Percentiles rank a stretch among this genome's conserved stretches.
Evolutionary conservation across 1,139 yeast species (phyloP).

Genomic region (Geotrichum klebahnii): DNA sequence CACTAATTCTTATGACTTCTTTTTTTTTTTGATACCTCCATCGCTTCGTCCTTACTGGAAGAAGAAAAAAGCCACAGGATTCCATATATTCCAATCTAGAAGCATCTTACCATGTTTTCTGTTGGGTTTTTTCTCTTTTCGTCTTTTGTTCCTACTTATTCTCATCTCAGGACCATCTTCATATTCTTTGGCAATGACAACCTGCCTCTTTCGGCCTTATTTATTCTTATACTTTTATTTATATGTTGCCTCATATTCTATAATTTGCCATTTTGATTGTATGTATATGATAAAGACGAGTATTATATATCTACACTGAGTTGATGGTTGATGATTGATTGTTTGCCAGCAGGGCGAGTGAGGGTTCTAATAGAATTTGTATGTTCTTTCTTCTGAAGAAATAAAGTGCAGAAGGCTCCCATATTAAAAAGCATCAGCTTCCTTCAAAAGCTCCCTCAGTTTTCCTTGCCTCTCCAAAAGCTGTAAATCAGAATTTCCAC

Average conservation of each 20-base stretch:
- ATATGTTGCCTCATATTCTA: background rate
- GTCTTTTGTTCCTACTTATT: too few species aligned
- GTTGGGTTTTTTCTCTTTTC: too few species aligned
- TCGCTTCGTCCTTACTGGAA: too few species aligned
- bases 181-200: too few species aligned
- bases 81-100: too few species aligned
- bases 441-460: slow-evolving; percentile 37
- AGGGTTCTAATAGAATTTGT: background rate
- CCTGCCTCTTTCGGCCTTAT: too few species aligned
- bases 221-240: background rate
- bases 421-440: slow-evolving; percentile 16
- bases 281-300: too few species aligned
- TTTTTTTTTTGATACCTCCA: background rate
- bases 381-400: background rate
- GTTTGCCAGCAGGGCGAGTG: too few species aligned
- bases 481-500: slow-evolving; percentile 88
- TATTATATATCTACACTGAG: background rate
- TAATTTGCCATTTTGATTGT: background rate
- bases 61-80: too few species aligned
- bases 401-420: background rate
- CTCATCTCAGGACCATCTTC: too few species aligned
- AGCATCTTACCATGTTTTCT: too few species aligned
- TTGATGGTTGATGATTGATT: background rate
- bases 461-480: slow-evolving; percentile 46
- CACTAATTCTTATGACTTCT: background rate